Percentiles rank a stretch among this genome's conserved stretches.
Evolutionary conservation across 148 eudicot genomes (phyloP).

Genomic region (Heliamphora exappendiculata): DNA sequence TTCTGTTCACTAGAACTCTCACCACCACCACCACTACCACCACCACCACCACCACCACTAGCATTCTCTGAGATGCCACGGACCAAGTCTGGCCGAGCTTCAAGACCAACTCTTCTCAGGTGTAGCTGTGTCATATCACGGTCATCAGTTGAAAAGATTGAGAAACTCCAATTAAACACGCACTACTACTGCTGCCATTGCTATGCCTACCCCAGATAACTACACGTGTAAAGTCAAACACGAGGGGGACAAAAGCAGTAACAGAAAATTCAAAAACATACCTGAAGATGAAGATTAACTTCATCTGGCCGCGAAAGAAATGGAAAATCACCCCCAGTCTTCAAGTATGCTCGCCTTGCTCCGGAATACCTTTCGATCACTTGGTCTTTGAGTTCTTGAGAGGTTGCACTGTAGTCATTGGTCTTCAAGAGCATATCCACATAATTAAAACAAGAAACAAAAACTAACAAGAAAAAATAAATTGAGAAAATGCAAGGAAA

Average conservation of each 20-base stretch:
- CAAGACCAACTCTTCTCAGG: constrained; percentile 88
- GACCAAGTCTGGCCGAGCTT: constrained; percentile 65
- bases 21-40: constrained; percentile 18
- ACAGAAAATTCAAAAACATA: constrained; percentile 10
- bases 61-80: constrained; percentile 38
- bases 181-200: neutral
- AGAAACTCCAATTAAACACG: constrained; percentile 1
- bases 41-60: constrained; percentile 22
- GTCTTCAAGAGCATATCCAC: constrained; percentile 39
- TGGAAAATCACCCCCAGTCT: constrained; percentile 94
- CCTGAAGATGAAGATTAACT: constrained; percentile 98
- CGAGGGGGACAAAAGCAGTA: neutral
- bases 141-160: constrained; percentile 5
- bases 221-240: neutral
- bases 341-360: constrained; percentile 80
- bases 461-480: neutral
- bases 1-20: constrained; percentile 39
- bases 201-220: neutral
- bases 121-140: constrained; percentile 56
- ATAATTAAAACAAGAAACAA: neutral
- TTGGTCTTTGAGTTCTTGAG: constrained; percentile 83
- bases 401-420: constrained; percentile 74
- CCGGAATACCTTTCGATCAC: constrained; percentile 81
- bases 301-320: constrained; percentile 93
- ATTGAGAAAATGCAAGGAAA: neutral